A percentile compares a stretch with the other conserved stretches of the same genome.
Conservation (phyloP, 768 basidiomycete species). For the Tricholoma bakamatsutake region DNA sequence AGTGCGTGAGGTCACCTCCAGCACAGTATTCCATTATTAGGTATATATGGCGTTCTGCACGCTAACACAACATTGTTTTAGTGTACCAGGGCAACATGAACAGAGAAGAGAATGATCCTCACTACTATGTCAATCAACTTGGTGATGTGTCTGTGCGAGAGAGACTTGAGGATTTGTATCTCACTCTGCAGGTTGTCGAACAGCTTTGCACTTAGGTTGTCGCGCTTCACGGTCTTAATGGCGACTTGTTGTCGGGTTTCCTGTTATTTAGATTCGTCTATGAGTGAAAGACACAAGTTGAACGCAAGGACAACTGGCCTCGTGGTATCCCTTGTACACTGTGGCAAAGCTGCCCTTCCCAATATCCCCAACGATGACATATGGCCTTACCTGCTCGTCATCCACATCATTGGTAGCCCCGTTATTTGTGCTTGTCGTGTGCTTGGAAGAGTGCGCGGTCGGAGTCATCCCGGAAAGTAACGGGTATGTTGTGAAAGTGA, state of each 20-base stretch:
- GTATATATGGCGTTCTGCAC: slow-evolving; percentile 77
- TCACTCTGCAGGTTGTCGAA: slow-evolving; percentile 98
- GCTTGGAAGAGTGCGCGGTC: slow-evolving; percentile 6
- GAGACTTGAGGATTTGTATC: slow-evolving; percentile 92
- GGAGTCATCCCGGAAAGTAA: slow-evolving; percentile 8
- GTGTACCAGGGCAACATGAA: neutral
- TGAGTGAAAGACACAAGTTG: neutral
- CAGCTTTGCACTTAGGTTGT: slow-evolving; percentile 84
- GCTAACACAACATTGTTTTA: slow-evolving; percentile 28
- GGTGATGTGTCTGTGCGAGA: slow-evolving; percentile 92
- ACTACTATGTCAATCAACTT: slow-evolving; percentile 91
- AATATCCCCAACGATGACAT: slow-evolving; percentile 69
- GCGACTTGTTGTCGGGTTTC: slow-evolving; percentile 78
- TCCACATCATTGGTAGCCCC: slow-evolving; percentile 26
- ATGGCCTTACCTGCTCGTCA: slow-evolving; percentile 71
- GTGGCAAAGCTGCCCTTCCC: slow-evolving; percentile 95
- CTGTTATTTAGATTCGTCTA: slow-evolving; percentile 30
- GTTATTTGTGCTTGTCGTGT: neutral
- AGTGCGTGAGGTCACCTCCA: slow-evolving; percentile 92
- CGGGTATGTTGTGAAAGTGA: neutral
- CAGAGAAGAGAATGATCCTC: slow-evolving; percentile 11
- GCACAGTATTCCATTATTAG: slow-evolving; percentile 98
- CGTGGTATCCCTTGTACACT: slow-evolving; percentile 91
- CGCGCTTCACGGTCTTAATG: slow-evolving; percentile 89
- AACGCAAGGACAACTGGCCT: slow-evolving; percentile 41